Conservation (phyloP, 1,284 basidiomycete species). For the Trametes polyzona region DNA sequence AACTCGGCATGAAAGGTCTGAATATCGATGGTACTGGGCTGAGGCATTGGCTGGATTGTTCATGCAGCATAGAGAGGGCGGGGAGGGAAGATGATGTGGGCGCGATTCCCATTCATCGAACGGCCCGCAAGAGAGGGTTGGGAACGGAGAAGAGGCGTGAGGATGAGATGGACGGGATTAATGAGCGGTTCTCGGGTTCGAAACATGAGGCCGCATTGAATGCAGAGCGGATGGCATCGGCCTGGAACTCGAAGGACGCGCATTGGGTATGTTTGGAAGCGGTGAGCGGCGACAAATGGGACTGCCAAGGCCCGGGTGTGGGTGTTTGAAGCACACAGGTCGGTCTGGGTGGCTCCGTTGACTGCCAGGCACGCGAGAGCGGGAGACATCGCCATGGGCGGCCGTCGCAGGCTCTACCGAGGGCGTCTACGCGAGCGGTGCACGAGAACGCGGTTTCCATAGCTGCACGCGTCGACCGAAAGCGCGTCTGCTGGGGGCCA, state of each 20-base stretch:
- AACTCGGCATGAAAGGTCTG: no score
- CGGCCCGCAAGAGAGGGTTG: background rate
- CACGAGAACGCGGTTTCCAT: constrained; percentile 8
- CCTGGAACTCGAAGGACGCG: background rate
- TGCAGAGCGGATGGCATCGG: background rate
- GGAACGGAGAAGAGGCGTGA: background rate
- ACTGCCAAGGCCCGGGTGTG: background rate
- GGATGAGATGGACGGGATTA: background rate
- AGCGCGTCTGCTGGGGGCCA: background rate
- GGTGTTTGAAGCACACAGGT: background rate
- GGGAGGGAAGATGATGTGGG: no score
- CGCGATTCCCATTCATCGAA: background rate
- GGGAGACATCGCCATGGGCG: background rate
- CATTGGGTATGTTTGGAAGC: background rate
- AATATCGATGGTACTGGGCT: no score
- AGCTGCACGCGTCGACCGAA: background rate
- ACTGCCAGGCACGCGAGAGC: background rate
- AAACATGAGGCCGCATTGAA: background rate
- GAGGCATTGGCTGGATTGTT: no score
- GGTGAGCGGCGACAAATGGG: background rate
- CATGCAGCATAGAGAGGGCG: no score
- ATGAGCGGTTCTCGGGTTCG: background rate
- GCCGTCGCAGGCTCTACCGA: background rate
- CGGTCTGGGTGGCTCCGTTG: background rate
- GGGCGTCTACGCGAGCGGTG: background rate